Base-by-base conservation (phyloP, 257 asterid genomes). In the Penstemon davidsonii region DNA sequence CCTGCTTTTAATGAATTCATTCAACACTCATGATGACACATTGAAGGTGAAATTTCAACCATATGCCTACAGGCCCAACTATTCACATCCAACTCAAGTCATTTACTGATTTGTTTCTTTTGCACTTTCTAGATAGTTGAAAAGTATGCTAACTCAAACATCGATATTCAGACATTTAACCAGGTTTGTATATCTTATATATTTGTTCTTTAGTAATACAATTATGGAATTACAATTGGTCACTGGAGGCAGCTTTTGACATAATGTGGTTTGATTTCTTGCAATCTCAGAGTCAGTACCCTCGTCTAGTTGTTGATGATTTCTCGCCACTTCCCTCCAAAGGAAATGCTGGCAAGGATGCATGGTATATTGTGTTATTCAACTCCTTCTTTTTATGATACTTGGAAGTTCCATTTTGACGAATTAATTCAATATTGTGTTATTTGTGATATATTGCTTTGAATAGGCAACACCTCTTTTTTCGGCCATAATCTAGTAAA, bases 11-110 rank as follows among this genome's bases (percentile, higher is more conserved):
- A 94, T 94, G 99, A 94, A 94, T 80, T 94, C 99, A 71, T 94
- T 94, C 90, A 94, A 94, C 78, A 94, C 99, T 61, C 99, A 94
- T 66, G 98, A 94, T 78, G 98, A 94, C 69, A 91, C 99, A 62
- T 70, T 66, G 68, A 94, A 94, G 99, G 99, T 94, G 73, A 78
- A 69, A 60, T 62, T 67, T 40, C 42, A 38, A n/a, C 33, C 33
- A 25, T 7, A 25, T 7, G 6, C 63, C 4, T 5, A 57, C 41
- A 37, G 55, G 50, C 19, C 1, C 12, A 73, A 44, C 52, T 11
- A 39, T 39, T 60, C 36, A 44, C 61, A 49, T 46, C 56, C 58
- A 62, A 54, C 42, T 38, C 15, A 52, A 52, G 50, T 56, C 64
- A 55, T 36, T 7, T 49, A 61, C 80, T 81, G 41, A 87, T 59